Conservation (phyloP, 2,329 filamentous ascomycete species). For the Neofusicoccum sp. region DNA sequence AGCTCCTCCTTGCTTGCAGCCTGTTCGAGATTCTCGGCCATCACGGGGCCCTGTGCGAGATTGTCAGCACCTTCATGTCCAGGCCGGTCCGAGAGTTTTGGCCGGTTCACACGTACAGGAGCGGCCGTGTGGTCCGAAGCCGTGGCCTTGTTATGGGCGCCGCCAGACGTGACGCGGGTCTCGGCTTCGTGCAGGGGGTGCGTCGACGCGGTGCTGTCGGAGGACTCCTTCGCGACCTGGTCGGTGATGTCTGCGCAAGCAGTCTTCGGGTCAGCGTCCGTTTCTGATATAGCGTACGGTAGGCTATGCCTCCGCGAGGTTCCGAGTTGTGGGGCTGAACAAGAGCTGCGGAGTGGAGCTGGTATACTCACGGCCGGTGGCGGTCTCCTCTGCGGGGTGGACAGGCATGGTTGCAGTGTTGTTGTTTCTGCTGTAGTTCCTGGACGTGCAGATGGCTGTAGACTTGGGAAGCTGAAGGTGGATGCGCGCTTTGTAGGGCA, state of each 20-base stretch:
- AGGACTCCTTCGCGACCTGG: conserved; percentile 46
- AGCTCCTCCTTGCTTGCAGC: conserved; percentile 50
- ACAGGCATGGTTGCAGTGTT: conserved; percentile 39
- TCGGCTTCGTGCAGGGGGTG: conserved; percentile 36
- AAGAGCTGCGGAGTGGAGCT: no score
- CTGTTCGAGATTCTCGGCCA: conserved; percentile 45
- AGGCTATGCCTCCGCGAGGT: neutral
- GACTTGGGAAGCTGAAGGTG: neutral
- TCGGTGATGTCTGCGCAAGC: conserved; percentile 42
- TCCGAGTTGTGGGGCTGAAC: neutral
- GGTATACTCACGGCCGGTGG: conserved; percentile 41
- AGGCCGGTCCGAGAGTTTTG: neutral
- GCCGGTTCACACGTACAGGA: conserved; percentile 32
- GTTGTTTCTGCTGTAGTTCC: no score
- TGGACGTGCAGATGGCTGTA: neutral
- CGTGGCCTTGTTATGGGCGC: conserved; percentile 27
- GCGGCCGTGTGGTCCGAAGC: conserved; percentile 41
- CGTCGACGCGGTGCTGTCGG: conserved; percentile 39
- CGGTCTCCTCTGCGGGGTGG: conserved; percentile 42
- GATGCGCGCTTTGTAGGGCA: neutral
- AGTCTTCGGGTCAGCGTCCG: neutral
- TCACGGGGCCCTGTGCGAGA: conserved; percentile 41
- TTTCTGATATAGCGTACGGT: no score
- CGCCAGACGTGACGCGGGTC: conserved; percentile 34
- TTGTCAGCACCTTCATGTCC: neutral